Percentiles rank a stretch among this genome's conserved stretches.
Evolutionary conservation across 257 asterid genomes (phyloP).

Genomic region (Paulownia fortunei): DNA sequence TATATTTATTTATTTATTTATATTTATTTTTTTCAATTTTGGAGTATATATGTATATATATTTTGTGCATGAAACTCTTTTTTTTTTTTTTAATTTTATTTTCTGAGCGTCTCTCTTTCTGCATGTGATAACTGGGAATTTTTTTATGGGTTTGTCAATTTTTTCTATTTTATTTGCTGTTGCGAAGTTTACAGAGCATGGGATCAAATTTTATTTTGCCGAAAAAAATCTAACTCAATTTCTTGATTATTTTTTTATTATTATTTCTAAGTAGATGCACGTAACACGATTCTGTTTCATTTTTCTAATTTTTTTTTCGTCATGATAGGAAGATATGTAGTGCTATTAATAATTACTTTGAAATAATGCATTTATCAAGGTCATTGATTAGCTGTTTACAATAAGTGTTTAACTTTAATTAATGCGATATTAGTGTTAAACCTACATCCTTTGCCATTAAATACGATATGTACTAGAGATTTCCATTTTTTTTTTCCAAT

Average conservation of each 20-base stretch:
- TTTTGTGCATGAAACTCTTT: not conserved
- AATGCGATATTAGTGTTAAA: slow-evolving; percentile 19
- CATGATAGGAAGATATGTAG: not conserved
- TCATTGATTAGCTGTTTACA: not conserved
- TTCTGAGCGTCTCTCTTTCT: not conserved
- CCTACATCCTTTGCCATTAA: not conserved
- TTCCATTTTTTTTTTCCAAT: no score
- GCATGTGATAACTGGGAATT: not conserved
- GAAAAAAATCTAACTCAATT: no score
- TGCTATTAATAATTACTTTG: slow-evolving; percentile 23
- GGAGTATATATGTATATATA: not conserved
- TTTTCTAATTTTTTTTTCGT: no score
- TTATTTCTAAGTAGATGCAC: not conserved
- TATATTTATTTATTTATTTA: not conserved
- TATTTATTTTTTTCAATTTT: no score
- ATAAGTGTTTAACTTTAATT: not conserved
- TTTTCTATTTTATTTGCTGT: not conserved
- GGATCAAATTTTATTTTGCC: no score
- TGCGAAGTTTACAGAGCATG: no score
- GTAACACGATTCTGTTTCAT: not conserved
- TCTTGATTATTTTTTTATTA: no score
- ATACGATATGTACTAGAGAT: no score
- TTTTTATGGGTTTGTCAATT: not conserved
- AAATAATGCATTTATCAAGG: not conserved
- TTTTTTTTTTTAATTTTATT: not conserved